Evolutionary conservation across 345 rosid genomes (phyloP), one percentile per base, ranked within the genome.

Genomic region (Raphanus raphanistrum): DNA sequence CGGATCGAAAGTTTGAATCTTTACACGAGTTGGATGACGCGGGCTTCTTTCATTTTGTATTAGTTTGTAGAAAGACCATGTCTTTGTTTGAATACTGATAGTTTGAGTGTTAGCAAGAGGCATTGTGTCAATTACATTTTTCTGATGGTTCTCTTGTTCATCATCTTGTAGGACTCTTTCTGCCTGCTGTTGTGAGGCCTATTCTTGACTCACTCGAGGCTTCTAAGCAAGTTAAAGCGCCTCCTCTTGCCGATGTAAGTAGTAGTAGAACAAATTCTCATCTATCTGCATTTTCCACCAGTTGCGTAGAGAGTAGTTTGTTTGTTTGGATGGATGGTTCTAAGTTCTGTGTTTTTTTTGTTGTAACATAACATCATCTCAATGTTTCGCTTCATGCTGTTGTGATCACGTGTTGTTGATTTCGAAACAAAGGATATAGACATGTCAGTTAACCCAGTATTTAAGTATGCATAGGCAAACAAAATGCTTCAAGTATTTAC

Each of bases 141-240:
- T 21, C 4, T 63, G 15, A 28, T 55, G 41, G 0, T 13, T 38
- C 0, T 60, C 27, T 28, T 60, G 4, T 41, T 41, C 45, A 2
- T 36, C 27, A 10, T 72, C 1, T 35, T 73, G 33, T 86, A 90
- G 99, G 98, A 71, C 91, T 96, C 32, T 88, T 93, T 83, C 89
- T 93, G 75, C 99, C 98, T 17, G 98, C 99, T 67, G 92, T 90
- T 63, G 98, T 93, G 66, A 89, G 96, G 83, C 99, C 99, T 75
- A 88, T 96, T 15, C 83, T 96, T 27, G 98, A 96, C 80, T 96
- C 99, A 10, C 80, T 90, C 13, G 98, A 91, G 82, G 81, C 96
- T 21, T 84, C 94, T 60, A 91, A 96, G 83, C 84, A 89, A 83
- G 95, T 96, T 68, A 86, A 86, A 68, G 93, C 86, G 52, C 91